Evolutionary conservation across 2,329 filamentous ascomycete species (phyloP).

Genomic region (Emmonsiellopsis sp.): DNA sequence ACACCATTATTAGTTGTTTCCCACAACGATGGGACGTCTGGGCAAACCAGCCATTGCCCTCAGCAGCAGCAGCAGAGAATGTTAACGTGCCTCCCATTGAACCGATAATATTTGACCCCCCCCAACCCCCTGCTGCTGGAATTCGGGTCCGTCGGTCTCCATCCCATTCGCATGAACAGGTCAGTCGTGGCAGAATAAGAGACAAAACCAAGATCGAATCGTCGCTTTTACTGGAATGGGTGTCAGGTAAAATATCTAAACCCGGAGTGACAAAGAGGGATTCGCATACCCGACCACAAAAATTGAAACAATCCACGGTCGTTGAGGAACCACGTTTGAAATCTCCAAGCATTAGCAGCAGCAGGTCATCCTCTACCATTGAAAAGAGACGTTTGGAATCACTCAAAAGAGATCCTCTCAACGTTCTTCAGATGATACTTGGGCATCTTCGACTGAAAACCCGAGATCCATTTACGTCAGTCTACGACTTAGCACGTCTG

Average conservation of each 20-base stretch:
- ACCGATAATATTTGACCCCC: not conserved
- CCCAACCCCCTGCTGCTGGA: not conserved
- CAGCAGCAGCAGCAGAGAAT: too few species aligned
- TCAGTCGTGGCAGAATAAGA: not conserved
- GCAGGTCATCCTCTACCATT: not conserved
- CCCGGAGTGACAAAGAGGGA: not conserved
- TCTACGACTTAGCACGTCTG: constrained; percentile 54
- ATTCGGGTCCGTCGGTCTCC: not conserved
- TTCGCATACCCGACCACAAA: not conserved
- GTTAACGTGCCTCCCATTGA: not conserved
- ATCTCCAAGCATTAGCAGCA: not conserved
- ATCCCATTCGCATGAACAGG: not conserved
- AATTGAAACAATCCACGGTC: not conserved
- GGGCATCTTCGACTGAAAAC: constrained; percentile 40
- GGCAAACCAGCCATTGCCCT: not conserved
- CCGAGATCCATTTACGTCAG: constrained; percentile 47
- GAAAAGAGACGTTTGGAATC: not conserved
- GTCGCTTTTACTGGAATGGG: not conserved
- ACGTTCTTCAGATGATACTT: constrained; percentile 52
- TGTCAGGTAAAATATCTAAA: not conserved
- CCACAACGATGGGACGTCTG: constrained; percentile 27
- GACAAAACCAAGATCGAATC: not conserved
- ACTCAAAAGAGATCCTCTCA: constrained; percentile 39
- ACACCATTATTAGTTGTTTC: constrained; percentile 45
- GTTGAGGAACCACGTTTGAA: not conserved